phyloP scores from a whole-genome alignment of 2,329 filamentous ascomycete species.

The Rutstroemia sydowiana region DNA sequence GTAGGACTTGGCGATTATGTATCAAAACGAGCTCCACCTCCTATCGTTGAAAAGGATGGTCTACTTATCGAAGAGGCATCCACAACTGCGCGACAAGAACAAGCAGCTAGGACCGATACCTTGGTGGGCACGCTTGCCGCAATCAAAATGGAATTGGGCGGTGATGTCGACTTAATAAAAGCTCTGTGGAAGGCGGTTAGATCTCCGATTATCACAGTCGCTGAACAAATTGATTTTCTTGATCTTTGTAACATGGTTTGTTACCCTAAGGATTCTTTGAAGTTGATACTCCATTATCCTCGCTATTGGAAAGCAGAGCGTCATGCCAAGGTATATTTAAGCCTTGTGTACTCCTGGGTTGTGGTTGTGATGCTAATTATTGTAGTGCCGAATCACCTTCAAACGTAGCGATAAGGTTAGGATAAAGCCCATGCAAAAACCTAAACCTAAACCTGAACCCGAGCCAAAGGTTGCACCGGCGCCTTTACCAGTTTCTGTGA shows the following conservation, averaged over 20 bases:
- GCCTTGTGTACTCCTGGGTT: slow-evolving; percentile 1
- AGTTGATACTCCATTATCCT: slow-evolving; percentile 41
- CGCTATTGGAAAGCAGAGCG: slow-evolving; percentile 38
- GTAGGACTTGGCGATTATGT: slow-evolving; percentile 56
- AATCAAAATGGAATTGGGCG: slow-evolving; percentile 41
- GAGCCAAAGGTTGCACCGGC: slow-evolving; percentile 1
- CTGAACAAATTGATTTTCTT: slow-evolving; percentile 43
- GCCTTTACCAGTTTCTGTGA: not conserved
- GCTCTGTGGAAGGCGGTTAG: slow-evolving; percentile 44
- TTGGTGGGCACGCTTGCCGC: slow-evolving; percentile 41
- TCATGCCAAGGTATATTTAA: slow-evolving; percentile 31
- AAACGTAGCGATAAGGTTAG: slow-evolving; percentile 26
- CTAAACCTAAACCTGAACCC: not conserved
- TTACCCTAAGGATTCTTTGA: slow-evolving; percentile 39
- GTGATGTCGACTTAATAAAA: slow-evolving; percentile 37
- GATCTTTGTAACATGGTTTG: slow-evolving; percentile 46
- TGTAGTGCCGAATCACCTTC: slow-evolving; percentile 26
- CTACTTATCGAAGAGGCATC: slow-evolving; percentile 41
- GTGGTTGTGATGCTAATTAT: no score
- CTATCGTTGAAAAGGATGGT: slow-evolving; percentile 13
- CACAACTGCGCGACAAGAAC: slow-evolving; percentile 39
- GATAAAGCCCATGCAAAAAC: slow-evolving; percentile 12
- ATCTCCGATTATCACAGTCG: slow-evolving; percentile 39
- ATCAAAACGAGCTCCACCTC: slow-evolving; percentile 17
- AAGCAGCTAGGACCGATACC: slow-evolving; percentile 41